Evolutionary conservation across 73 alveolate species (phyloP).

Genomic region (Paramecium primaurelia): DNA sequence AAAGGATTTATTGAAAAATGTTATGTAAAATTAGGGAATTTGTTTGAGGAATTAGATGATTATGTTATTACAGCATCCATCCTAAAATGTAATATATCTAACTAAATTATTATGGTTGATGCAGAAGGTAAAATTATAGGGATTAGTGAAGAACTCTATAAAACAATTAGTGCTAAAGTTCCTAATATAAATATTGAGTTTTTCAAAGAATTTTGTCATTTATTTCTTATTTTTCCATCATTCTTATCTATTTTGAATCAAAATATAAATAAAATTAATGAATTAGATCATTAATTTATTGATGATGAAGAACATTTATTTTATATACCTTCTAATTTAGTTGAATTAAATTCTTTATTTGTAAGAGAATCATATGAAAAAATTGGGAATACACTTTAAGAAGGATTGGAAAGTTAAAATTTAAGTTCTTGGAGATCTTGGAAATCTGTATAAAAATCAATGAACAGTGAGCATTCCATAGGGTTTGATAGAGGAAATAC

Average conservation of each 20-base stretch:
- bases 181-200: background rate
- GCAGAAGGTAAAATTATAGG: slow-evolving; percentile 13
- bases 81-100: slow-evolving; percentile 12
- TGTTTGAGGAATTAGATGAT: slow-evolving; percentile 33
- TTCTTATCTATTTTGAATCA: background rate
- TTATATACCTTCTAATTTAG: background rate
- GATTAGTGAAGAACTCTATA: slow-evolving; percentile 10
- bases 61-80: slow-evolving; percentile 31
- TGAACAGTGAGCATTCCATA: background rate
- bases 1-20: slow-evolving; percentile 36
- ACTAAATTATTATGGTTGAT: background rate
- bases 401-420: slow-evolving; percentile 20
- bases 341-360: slow-evolving; percentile 12
- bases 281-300: background rate
- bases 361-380: slow-evolving; percentile 14
- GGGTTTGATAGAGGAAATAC: background rate
- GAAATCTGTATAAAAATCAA: background rate
- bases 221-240: background rate
- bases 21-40: slow-evolving; percentile 42
- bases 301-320: slow-evolving; percentile 43
- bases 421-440: slow-evolving; percentile 39
- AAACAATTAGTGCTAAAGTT: background rate
- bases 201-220: slow-evolving; percentile 13
- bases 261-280: background rate
- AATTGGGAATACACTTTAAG: background rate